A percentile compares a stretch with the other conserved stretches of the same genome.
Evolutionary conservation across 805 yeast genomes (phyloP).

Genomic region (Saccharomycopsis capsularis): DNA sequence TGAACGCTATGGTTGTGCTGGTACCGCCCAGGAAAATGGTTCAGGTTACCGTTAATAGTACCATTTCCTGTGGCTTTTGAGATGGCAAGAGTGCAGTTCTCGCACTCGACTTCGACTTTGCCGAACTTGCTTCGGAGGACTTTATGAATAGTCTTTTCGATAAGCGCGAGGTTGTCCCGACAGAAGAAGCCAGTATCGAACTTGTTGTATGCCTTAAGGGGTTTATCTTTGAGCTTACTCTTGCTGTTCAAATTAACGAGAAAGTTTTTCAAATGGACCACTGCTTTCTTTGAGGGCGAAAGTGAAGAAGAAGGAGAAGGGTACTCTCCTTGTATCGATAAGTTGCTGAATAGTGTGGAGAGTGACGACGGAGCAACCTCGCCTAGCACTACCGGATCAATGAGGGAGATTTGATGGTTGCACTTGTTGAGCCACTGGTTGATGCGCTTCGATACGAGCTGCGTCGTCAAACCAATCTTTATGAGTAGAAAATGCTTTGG

Average conservation of each 20-base stretch:
- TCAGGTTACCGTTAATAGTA: too few relatives aligned
- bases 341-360: constrained; percentile 18
- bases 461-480: constrained; percentile 50
- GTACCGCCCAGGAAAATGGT: too few relatives aligned
- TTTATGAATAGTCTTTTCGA: constrained; percentile 39
- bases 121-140: constrained; percentile 37
- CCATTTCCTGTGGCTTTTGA: too few relatives aligned
- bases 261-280: not conserved
- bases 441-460: constrained; percentile 35
- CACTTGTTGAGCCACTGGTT: constrained; percentile 50
- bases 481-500: constrained; percentile 36
- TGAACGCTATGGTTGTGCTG: constrained; percentile 18
- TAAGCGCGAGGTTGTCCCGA: constrained; percentile 27
- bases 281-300: not conserved
- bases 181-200: constrained; percentile 33
- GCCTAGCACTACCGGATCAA: constrained; percentile 30
- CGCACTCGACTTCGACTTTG: constrained; percentile 41
- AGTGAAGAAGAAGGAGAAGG: not conserved
- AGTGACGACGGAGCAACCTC: constrained; percentile 22
- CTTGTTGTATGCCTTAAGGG: constrained; percentile 24
- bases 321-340: constrained; percentile 11
- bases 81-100: constrained; percentile 32
- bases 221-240: constrained; percentile 1
- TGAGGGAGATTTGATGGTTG: constrained; percentile 36
- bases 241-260: not conserved